phyloP scores from a whole-genome alignment of 352 stramenopile genomes.

The Chrysophaeum taylorii region DNA sequence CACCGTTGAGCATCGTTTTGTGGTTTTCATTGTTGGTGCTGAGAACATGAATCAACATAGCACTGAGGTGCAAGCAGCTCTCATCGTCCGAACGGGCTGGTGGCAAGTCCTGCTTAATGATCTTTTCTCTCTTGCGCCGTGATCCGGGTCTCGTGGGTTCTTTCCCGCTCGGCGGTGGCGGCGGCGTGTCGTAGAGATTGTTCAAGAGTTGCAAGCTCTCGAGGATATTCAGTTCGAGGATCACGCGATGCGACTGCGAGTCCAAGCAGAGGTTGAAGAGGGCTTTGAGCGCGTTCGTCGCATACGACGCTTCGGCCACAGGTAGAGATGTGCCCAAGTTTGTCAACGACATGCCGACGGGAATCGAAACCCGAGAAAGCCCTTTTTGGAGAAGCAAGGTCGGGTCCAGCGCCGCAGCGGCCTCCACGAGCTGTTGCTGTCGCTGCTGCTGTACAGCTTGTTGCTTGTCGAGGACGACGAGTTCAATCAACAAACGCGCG shows the following conservation, averaged over 20 bases:
- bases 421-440: too few species aligned
- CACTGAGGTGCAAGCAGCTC: neutral
- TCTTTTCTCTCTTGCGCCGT: too few species aligned
- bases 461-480: neutral
- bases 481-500: neutral
- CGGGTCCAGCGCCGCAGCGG: too few species aligned
- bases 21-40: slow-evolving; percentile 15
- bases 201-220: too few species aligned
- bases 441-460: neutral
- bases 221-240: neutral
- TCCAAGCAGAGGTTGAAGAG: slow-evolving; percentile 18
- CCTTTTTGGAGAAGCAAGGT: too few species aligned
- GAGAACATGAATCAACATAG: slow-evolving; percentile 17
- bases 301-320: neutral
- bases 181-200: slow-evolving; percentile 14
- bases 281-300: slow-evolving; percentile 15
- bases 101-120: slow-evolving; percentile 1
- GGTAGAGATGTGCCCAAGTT: too few species aligned
- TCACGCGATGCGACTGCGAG: slow-evolving; percentile 10
- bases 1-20: slow-evolving; percentile 2
- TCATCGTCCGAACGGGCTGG: neutral
- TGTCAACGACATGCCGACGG: neutral
- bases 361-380: too few species aligned
- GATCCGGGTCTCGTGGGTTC: too few species aligned
- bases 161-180: neutral